A percentile compares a stretch with the other conserved stretches of the same genome.
phyloP scores from a whole-genome alignment of 2,329 filamentous ascomycete genomes.

The Exophiala spinifera region DNA sequence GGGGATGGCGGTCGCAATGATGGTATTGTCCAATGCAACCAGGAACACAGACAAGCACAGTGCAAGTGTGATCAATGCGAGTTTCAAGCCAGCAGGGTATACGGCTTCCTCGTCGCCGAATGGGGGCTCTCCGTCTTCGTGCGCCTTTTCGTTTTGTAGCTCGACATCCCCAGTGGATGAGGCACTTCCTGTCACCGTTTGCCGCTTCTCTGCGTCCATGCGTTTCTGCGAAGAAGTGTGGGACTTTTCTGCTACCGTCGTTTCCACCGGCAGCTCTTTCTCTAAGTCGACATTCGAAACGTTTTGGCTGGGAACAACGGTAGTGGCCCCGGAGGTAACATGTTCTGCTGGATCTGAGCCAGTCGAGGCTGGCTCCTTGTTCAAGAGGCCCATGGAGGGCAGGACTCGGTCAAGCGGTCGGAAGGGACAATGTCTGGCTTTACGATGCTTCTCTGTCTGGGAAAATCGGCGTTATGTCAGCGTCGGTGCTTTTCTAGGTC shows the following conservation, averaged over 20 bases:
- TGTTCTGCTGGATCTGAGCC: slow-evolving; percentile 3
- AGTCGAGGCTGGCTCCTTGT: slow-evolving; percentile 8
- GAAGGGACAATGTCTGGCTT: not conserved
- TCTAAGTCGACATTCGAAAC: slow-evolving; percentile 23
- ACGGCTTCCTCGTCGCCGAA: slow-evolving; percentile 35
- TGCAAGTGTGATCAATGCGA: slow-evolving; percentile 37
- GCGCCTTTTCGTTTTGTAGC: slow-evolving; percentile 14
- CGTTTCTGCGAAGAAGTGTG: not conserved
- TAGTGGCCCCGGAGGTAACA: slow-evolving; percentile 19
- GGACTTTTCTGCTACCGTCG: slow-evolving; percentile 3
- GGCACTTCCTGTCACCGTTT: not conserved
- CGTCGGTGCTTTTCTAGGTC: too few relatives aligned
- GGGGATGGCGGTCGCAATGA: slow-evolving; percentile 33
- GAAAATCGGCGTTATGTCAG: too few relatives aligned
- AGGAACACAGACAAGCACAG: slow-evolving; percentile 41
- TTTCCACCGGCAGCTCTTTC: slow-evolving; percentile 11
- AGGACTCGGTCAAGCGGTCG: not conserved
- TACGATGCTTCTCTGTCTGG: too few relatives aligned
- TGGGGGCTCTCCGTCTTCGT: not conserved
- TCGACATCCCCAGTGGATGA: slow-evolving; percentile 5
- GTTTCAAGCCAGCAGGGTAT: slow-evolving; percentile 35
- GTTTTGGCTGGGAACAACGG: slow-evolving; percentile 24
- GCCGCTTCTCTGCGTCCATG: not conserved
- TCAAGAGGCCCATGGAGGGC: slow-evolving; percentile 17
- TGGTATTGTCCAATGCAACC: slow-evolving; percentile 39